Evolutionary conservation across 208 protist genomes (phyloP).

Genomic region (Acanthamoeba healyi): DNA sequence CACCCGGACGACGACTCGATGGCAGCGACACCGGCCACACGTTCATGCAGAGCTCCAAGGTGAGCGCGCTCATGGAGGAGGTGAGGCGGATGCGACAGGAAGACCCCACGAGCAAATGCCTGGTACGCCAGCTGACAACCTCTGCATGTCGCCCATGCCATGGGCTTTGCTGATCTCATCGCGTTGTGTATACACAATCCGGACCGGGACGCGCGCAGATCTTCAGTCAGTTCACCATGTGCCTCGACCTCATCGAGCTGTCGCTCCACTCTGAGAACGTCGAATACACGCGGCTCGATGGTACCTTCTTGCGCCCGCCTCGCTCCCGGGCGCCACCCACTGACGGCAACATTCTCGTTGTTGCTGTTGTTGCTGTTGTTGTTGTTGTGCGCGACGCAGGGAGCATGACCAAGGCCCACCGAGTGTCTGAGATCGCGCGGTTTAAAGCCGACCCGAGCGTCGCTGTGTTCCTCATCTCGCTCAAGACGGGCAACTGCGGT

Average conservation of each 20-base stretch:
- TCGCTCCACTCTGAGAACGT: slow-evolving; percentile 16
- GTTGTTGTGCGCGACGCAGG: background rate
- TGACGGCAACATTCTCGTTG: background rate
- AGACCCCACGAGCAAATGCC: slow-evolving; percentile 60
- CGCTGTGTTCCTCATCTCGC: slow-evolving; percentile 66
- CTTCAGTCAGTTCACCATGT: slow-evolving; percentile 76
- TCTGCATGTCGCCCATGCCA: no score
- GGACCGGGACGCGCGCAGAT: background rate
- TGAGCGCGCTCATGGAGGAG: slow-evolving; percentile 63
- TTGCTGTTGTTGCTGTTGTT: background rate
- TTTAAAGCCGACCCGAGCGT: slow-evolving; percentile 35
- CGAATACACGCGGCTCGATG: slow-evolving; percentile 62
- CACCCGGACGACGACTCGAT: background rate
- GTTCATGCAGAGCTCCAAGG: slow-evolving; percentile 62
- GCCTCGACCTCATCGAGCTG: slow-evolving; percentile 67
- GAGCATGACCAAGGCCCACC: slow-evolving; percentile 67
- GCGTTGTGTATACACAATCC: background rate
- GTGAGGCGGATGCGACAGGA: slow-evolving; percentile 2
- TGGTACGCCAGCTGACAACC: background rate
- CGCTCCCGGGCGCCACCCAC: background rate
- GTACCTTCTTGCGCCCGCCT: no score
- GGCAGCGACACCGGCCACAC: slow-evolving; percentile 8
- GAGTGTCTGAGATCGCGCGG: background rate
- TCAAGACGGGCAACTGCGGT: slow-evolving; percentile 70
- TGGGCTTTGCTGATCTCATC: no score